A percentile compares a stretch with the other conserved stretches of the same genome.
Evolutionary conservation across 176 grass and related monocot species (phyloP).

Genomic region (Echinochloa phyllopogon): DNA sequence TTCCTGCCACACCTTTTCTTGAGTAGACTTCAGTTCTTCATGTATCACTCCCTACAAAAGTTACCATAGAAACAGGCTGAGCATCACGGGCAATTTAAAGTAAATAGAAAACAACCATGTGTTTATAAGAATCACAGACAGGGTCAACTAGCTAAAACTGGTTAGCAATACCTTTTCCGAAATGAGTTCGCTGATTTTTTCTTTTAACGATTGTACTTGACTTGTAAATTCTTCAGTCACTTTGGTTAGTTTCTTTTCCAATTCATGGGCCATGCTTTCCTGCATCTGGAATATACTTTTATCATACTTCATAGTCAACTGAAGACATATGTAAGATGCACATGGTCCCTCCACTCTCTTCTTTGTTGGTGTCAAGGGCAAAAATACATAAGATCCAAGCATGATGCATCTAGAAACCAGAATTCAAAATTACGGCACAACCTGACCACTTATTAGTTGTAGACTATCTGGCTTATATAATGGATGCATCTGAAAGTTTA

Average conservation of each 20-base stretch:
- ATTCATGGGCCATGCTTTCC: conserved; percentile 56
- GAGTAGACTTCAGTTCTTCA: conserved; percentile 69
- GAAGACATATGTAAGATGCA: not conserved
- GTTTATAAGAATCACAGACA: conserved; percentile 38
- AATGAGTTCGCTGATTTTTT: conserved; percentile 55
- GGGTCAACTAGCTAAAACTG: not conserved
- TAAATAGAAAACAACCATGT: conserved; percentile 12
- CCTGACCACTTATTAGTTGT: not conserved
- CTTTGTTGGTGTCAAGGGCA: not conserved
- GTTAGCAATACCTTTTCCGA: conserved; percentile 74
- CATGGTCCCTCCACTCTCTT: not conserved
- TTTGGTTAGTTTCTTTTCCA: conserved; percentile 61
- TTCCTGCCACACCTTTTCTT: conserved; percentile 71
- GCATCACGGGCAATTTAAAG: conserved; percentile 25
- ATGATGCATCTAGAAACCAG: conserved; percentile 15
- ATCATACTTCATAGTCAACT: conserved; percentile 25
- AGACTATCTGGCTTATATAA: not conserved
- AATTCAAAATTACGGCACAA: conserved; percentile 8
- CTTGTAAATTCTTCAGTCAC: conserved; percentile 55
- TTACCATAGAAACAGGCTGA: conserved; percentile 33
- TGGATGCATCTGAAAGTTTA: conserved; percentile 39
- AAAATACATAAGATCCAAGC: conserved; percentile 22
- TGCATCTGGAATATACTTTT: conserved; percentile 50
- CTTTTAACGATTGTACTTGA: conserved; percentile 65
- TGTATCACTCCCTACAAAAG: conserved; percentile 60